phyloP scores from a whole-genome alignment of 2,329 filamentous ascomycete species.

The Claviceps sp. region DNA sequence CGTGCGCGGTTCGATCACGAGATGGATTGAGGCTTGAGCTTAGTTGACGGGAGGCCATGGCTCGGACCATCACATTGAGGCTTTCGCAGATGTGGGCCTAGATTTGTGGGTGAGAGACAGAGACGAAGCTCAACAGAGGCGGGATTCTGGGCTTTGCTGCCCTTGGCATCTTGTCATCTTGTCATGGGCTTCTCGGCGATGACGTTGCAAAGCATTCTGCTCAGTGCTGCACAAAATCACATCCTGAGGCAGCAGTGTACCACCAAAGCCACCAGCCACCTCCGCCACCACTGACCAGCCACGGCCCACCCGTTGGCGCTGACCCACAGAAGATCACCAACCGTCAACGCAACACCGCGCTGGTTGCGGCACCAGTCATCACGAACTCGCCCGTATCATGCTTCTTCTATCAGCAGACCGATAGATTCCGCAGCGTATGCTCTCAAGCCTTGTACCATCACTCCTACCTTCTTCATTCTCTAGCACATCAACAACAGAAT shows the following conservation, averaged over 20 bases:
- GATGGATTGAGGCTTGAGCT: too few relatives aligned
- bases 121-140: too few relatives aligned
- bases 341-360: background rate
- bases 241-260: background rate
- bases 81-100: too few relatives aligned
- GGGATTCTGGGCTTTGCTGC: background rate
- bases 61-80: too few relatives aligned
- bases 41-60: too few relatives aligned
- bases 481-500: conserved; percentile 7
- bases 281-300: background rate
- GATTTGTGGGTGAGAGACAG: too few relatives aligned
- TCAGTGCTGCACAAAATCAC: background rate
- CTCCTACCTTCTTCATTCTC: too few relatives aligned
- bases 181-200: too few relatives aligned
- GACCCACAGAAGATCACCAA: background rate
- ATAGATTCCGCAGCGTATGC: background rate
- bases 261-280: background rate
- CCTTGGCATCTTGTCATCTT: background rate
- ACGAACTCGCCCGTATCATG: background rate
- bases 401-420: background rate
- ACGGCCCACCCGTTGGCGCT: background rate
- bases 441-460: too few relatives aligned
- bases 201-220: background rate
- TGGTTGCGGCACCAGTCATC: background rate
- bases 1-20: too few relatives aligned